A percentile compares a stretch with the other conserved stretches of the same genome.
These are phyloP conservation scores for Leptographium procerum DNA, from an alignment of 2,329 filamentous ascomycete genomes.

Conservation along the genomic window DNA sequence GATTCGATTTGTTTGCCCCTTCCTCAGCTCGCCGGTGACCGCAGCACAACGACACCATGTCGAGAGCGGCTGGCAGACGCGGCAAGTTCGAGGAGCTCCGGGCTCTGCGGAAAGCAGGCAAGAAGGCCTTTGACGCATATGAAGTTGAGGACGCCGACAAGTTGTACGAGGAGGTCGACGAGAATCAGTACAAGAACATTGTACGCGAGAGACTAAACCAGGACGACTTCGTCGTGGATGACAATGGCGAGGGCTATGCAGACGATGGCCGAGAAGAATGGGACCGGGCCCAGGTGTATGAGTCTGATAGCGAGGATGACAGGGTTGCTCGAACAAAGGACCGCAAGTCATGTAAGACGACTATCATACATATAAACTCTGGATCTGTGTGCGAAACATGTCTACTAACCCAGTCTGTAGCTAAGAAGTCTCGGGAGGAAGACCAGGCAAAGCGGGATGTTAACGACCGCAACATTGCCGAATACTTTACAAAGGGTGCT, in stretches of 20 bases:
- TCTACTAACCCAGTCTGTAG: conserved; percentile 26
- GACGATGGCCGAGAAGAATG: conserved; percentile 94
- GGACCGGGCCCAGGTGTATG: conserved; percentile 58
- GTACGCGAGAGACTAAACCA: conserved; percentile 79
- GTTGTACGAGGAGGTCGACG: conserved; percentile 92
- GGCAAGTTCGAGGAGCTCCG: conserved; percentile 64
- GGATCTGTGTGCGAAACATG: background rate
- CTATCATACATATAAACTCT: too few species aligned
- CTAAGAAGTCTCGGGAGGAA: conserved; percentile 79
- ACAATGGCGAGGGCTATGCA: conserved; percentile 93
- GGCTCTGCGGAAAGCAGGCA: conserved; percentile 76
- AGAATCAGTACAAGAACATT: conserved; percentile 94
- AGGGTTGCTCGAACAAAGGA: conserved; percentile 32
- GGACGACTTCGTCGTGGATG: conserved; percentile 97
- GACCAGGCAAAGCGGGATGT: conserved; percentile 77
- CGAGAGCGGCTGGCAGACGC: conserved; percentile 29
- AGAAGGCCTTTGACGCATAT: conserved; percentile 82
- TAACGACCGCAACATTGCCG: conserved; percentile 83
- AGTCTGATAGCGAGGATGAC: conserved; percentile 68
- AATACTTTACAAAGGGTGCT: conserved; percentile 79
- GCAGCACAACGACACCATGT: conserved; percentile 16
- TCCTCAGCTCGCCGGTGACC: background rate
- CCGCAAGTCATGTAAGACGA: conserved; percentile 36
- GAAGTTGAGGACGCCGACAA: conserved; percentile 73
- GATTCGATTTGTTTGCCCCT: background rate